Conservation (phyloP, 2,329 filamentous ascomycete genomes). For the Colletotrichum liaoningense region DNA sequence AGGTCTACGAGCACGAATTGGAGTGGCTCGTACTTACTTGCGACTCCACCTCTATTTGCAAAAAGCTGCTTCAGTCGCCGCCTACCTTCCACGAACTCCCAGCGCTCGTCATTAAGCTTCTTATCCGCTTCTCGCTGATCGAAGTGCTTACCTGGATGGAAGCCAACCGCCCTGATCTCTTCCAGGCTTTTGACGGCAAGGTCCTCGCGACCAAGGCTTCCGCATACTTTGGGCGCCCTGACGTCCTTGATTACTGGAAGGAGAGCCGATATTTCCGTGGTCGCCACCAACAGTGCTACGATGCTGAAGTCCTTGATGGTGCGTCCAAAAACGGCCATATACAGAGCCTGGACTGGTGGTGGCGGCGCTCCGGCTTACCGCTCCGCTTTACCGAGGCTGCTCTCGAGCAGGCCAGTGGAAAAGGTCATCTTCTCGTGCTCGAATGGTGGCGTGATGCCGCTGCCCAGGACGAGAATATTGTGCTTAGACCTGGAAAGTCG, state of each 20-base stretch:
- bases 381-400: conserved; percentile 89
- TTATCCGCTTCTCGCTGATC: conserved; percentile 90
- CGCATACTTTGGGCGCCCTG: conserved; percentile 83
- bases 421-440: conserved; percentile 86
- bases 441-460: conserved; percentile 91
- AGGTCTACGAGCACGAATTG: conserved; percentile 80
- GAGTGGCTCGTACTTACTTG: conserved; percentile 87
- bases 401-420: conserved; percentile 86
- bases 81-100: conserved; percentile 79
- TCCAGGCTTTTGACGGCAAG: conserved; percentile 84
- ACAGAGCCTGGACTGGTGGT: conserved; percentile 92
- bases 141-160: conserved; percentile 79
- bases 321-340: conserved; percentile 89
- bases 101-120: conserved; percentile 84
- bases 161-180: conserved; percentile 72
- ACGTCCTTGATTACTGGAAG: conserved; percentile 92
- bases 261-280: conserved; percentile 84
- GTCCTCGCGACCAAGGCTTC: conserved; percentile 90
- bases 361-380: conserved; percentile 78
- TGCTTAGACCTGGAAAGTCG: conserved; percentile 84
- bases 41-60: conserved; percentile 76
- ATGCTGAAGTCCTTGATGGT: conserved; percentile 84
- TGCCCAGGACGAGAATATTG: conserved; percentile 65
- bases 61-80: conserved; percentile 77
- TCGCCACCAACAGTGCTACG: conserved; percentile 77